Evolutionary conservation across 345 rosid genomes (phyloP).

Genomic region (Litchi chinensis): DNA sequence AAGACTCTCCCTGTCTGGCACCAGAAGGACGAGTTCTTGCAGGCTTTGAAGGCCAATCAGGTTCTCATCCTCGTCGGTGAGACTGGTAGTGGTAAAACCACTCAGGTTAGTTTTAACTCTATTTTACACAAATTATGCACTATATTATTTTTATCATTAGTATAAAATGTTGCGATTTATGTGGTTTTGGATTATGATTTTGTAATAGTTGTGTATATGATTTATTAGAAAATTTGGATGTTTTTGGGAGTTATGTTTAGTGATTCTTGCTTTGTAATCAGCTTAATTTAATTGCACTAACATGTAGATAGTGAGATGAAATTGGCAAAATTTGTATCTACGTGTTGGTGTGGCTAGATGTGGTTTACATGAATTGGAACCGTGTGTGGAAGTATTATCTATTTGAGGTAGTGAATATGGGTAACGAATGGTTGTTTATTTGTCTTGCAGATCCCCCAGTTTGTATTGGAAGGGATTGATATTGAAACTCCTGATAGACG

Average conservation of each 20-base stretch:
- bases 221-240: background rate
- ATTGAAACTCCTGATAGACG: conserved; percentile 74
- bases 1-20: conserved; percentile 89
- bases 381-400: too few species aligned
- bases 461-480: conserved; percentile 88
- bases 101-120: conserved; percentile 60
- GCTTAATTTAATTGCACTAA: background rate
- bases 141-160: too few species aligned
- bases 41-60: conserved; percentile 57
- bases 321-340: too few species aligned
- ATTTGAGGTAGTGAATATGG: background rate
- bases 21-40: conserved; percentile 85
- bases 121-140: background rate
- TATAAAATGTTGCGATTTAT: background rate
- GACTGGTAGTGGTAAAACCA: conserved; percentile 97
- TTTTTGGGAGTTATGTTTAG: background rate
- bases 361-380: too few species aligned
- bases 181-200: background rate
- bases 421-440: background rate
- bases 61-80: conserved; percentile 87
- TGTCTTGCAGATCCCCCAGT: conserved; percentile 87
- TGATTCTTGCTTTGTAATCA: background rate
- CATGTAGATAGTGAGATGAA: background rate
- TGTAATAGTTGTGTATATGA: background rate
- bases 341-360: too few species aligned